Percentiles rank a stretch among this genome's conserved stretches.
These are phyloP conservation scores for Aspergillus tubingensis DNA, from an alignment of 2,329 filamentous ascomycete genomes.

Conservation along the genomic window DNA sequence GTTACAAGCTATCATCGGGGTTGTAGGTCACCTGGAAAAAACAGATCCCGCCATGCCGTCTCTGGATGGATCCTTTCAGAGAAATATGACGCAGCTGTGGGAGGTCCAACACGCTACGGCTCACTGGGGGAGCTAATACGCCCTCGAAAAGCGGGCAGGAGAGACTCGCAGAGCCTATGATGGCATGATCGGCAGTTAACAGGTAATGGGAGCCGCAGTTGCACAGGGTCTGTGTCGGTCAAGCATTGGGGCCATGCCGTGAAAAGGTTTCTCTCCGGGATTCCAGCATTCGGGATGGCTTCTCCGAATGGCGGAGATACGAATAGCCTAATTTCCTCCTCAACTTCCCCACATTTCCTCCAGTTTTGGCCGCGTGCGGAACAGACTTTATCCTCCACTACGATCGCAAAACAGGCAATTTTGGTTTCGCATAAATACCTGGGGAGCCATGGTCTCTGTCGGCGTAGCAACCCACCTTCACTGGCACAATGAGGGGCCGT, in stretches of 20 bases:
- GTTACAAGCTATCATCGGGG: too few relatives aligned
- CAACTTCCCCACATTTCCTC: background rate
- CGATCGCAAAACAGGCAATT: background rate
- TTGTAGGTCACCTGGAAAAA: too few relatives aligned
- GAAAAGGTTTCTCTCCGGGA: background rate
- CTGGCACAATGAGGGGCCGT: background rate
- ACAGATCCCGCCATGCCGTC: too few relatives aligned
- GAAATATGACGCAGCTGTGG: too few relatives aligned
- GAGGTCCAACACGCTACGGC: too few relatives aligned
- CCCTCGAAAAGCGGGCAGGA: too few relatives aligned
- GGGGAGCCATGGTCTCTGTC: background rate
- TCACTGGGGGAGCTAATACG: too few relatives aligned
- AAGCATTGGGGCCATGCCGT: background rate
- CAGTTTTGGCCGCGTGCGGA: background rate
- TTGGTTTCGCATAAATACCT: background rate
- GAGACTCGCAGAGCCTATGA: background rate
- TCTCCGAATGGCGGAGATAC: background rate
- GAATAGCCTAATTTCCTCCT: background rate
- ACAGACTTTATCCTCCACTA: background rate
- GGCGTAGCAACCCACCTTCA: background rate
- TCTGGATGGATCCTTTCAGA: too few relatives aligned
- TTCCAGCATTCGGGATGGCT: background rate
- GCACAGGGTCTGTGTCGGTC: background rate
- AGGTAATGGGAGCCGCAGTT: background rate
- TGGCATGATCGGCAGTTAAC: background rate